Percentiles rank a stretch among this genome's conserved stretches.
These are phyloP conservation scores for Euphorbia corollata DNA, from an alignment of 441 rosid species.

Conservation along the genomic window DNA sequence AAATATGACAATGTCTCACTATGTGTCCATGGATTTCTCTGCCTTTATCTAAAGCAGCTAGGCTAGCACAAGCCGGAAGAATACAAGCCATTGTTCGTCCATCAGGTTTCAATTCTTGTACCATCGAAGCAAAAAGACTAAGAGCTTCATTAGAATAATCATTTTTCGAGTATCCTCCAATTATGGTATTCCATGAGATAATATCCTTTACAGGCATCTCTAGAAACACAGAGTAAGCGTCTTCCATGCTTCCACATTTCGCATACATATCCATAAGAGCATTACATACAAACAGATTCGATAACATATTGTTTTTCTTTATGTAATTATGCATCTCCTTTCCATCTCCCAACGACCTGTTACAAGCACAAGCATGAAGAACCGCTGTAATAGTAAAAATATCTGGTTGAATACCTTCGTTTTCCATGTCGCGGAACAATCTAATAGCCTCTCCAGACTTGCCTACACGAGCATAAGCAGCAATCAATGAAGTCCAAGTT, in stretches of 20 bases:
- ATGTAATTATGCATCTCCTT: conserved; percentile 50
- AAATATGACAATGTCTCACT: conserved; percentile 41
- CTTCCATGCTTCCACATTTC: conserved; percentile 69
- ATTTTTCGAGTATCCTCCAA: conserved; percentile 64
- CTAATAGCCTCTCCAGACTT: conserved; percentile 43
- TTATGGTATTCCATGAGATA: conserved; percentile 66
- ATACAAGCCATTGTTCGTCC: conserved; percentile 51
- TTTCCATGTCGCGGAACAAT: conserved; percentile 46
- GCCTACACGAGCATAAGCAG: conserved; percentile 60
- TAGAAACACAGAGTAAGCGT: conserved; percentile 42
- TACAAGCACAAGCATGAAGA: conserved; percentile 59
- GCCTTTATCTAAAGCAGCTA: conserved; percentile 62
- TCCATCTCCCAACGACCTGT: conserved; percentile 46
- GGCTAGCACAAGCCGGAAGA: conserved; percentile 79
- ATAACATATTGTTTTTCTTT: conserved; percentile 36
- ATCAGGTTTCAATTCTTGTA: conserved; percentile 43
- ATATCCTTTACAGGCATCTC: conserved; percentile 52
- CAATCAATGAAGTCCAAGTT: conserved; percentile 65
- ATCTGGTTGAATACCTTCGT: conserved; percentile 46
- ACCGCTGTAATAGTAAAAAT: conserved; percentile 41
- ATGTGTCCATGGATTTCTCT: conserved; percentile 52
- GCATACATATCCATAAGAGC: conserved; percentile 74
- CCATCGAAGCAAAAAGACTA: conserved; percentile 36
- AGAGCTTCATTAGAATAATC: conserved; percentile 56
- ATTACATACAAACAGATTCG: conserved; percentile 47